Percentiles rank a stretch among this genome's conserved stretches.
Conservation (phyloP, 108 stramenopile species). For the Mediolabrus comicus region DNA sequence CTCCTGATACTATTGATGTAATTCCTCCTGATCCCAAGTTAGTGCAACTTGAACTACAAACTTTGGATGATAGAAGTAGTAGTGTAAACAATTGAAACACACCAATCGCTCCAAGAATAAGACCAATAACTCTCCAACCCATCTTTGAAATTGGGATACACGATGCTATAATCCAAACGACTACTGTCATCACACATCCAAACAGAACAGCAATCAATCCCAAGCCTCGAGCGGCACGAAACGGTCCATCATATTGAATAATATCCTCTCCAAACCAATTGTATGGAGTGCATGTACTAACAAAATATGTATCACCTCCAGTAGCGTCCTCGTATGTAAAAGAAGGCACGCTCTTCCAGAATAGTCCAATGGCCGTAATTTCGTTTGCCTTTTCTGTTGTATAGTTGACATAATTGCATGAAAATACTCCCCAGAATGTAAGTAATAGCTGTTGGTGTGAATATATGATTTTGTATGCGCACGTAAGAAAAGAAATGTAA, state of each 20-base stretch:
- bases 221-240: neutral
- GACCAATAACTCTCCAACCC: conserved; percentile 7
- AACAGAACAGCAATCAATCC: neutral
- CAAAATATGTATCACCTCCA: neutral
- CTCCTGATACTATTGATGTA: neutral
- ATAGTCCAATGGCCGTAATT: neutral
- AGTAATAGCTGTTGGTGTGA: neutral
- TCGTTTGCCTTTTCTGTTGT: neutral
- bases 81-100: conserved; percentile 7
- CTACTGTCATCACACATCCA: neutral
- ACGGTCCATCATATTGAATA: neutral
- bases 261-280: neutral
- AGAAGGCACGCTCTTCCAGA: neutral
- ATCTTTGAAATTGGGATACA: neutral
- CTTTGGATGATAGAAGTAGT: conserved; percentile 4
- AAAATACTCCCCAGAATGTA: neutral
- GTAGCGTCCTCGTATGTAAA: neutral
- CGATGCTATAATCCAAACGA: conserved; percentile 1
- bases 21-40: neutral
- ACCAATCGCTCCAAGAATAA: neutral
- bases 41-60: neutral
- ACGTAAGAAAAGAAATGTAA: no score
- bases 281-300: neutral
- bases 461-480: no score
- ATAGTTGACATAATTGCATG: neutral